Conservation (phyloP, 352 stramenopile genomes). For the Globisporangium camurandrum region DNA sequence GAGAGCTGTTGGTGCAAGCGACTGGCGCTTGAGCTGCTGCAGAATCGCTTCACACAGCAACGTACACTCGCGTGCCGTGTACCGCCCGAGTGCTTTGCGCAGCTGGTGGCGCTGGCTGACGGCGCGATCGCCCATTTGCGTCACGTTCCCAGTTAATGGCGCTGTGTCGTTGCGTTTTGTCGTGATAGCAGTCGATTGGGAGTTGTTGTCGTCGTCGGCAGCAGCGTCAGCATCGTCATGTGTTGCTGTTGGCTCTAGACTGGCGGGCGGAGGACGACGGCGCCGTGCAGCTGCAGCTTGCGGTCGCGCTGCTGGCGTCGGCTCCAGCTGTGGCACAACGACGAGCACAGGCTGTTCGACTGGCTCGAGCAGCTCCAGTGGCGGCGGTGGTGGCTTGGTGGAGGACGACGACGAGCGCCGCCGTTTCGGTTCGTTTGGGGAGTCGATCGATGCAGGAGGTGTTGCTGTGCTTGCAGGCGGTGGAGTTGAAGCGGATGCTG, state of each 20-base stretch:
- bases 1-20: slow-evolving; percentile 29
- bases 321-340: not conserved
- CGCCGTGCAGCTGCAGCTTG: not conserved
- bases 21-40: slow-evolving; percentile 40
- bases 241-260: not conserved
- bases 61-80: slow-evolving; percentile 40
- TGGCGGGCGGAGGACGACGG: not conserved
- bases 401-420: not conserved
- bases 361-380: not conserved
- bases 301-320: not conserved
- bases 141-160: not conserved
- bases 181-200: not conserved
- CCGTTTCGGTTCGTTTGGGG: no score
- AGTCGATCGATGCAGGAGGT: not conserved
- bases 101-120: slow-evolving; percentile 12
- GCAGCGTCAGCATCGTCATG: not conserved
- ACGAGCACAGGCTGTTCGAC: slow-evolving; percentile 1
- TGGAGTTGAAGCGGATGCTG: not conserved
- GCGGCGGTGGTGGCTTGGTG: not conserved
- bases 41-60: slow-evolving; percentile 51
- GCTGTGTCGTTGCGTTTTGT: no score
- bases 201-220: not conserved
- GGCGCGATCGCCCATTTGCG: slow-evolving; percentile 13
- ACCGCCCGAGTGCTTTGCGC: slow-evolving; percentile 30
- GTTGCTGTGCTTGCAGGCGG: not conserved